phyloP scores from a whole-genome alignment of 164 flowering plant species.

The Aristolochia fimbriata region DNA sequence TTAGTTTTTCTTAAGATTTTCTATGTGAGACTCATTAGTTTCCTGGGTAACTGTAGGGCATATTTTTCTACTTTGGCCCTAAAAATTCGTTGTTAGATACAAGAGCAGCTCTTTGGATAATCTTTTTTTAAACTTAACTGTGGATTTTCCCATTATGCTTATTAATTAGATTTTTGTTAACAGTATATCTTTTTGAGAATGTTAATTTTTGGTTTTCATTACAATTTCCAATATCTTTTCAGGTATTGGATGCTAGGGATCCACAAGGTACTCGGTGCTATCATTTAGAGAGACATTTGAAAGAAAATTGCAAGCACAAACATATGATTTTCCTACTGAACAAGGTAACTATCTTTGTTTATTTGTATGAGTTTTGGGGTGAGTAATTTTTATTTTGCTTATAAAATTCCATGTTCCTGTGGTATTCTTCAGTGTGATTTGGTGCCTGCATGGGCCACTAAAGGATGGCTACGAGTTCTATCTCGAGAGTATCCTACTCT shows the following conservation, averaged over 20 bases:
- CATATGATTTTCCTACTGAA: constrained; percentile 82
- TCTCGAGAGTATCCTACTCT: constrained; percentile 89
- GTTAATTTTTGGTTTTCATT: no score
- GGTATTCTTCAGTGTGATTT: constrained; percentile 65
- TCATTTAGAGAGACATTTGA: constrained; percentile 88
- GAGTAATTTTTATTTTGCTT: neutral
- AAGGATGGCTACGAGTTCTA: constrained; percentile 87
- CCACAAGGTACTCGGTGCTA: constrained; percentile 95
- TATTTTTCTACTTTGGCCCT: no score
- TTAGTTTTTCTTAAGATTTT: no score
- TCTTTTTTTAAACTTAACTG: no score
- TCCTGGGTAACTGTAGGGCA: no score
- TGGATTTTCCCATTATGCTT: no score
- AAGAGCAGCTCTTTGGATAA: no score
- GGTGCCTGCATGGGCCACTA: constrained; percentile 96
- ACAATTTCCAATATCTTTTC: neutral
- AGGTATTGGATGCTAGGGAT: constrained; percentile 98
- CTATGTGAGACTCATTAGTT: no score
- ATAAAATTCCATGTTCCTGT: constrained; percentile 1
- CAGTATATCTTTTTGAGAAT: no score
- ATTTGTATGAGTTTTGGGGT: neutral
- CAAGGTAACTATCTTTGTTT: constrained; percentile 42
- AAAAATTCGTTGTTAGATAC: no score
- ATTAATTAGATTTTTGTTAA: no score
- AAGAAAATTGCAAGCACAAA: constrained; percentile 87